Conservation (phyloP, 2,329 filamentous ascomycete species). For the Fusarium sacchari region DNA sequence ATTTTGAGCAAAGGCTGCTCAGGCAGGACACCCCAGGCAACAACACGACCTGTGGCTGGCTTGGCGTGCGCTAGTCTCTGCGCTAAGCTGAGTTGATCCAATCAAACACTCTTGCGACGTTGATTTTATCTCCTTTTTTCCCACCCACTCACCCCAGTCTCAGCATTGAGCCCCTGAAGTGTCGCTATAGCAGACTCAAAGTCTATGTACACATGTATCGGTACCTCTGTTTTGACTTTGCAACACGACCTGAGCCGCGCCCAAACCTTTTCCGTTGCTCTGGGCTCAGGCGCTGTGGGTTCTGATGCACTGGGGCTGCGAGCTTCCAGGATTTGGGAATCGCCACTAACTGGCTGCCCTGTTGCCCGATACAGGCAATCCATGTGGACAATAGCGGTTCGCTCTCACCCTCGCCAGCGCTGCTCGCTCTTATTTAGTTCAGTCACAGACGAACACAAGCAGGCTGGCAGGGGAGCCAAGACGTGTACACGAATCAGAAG, state of each 20-base stretch:
- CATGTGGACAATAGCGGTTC: constrained; percentile 1
- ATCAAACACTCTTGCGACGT: constrained; percentile 47
- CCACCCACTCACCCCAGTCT: constrained; percentile 47
- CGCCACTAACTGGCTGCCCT: constrained; percentile 34
- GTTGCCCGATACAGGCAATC: constrained; percentile 9
- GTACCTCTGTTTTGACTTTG: constrained; percentile 9
- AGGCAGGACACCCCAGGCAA: constrained; percentile 56
- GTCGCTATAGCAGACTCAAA: constrained; percentile 46
- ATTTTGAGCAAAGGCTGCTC: constrained; percentile 56
- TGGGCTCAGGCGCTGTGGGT: constrained; percentile 1
- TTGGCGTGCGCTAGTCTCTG: constrained; percentile 50
- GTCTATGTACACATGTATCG: constrained; percentile 35
- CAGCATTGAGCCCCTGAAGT: constrained; percentile 53
- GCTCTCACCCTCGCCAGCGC: not conserved
- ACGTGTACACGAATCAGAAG: not conserved
- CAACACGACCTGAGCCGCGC: constrained; percentile 12
- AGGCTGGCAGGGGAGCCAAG: not conserved
- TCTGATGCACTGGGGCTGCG: constrained; percentile 3
- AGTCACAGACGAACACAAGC: not conserved
- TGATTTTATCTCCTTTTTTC: constrained; percentile 55
- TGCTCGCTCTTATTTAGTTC: not conserved
- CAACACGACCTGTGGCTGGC: constrained; percentile 55
- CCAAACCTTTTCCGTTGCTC: not conserved
- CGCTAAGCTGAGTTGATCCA: constrained; percentile 51
- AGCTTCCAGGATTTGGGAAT: constrained; percentile 22